Conservation (phyloP, 2,329 filamentous ascomycete genomes). For the Aquanectria penicillioides region DNA sequence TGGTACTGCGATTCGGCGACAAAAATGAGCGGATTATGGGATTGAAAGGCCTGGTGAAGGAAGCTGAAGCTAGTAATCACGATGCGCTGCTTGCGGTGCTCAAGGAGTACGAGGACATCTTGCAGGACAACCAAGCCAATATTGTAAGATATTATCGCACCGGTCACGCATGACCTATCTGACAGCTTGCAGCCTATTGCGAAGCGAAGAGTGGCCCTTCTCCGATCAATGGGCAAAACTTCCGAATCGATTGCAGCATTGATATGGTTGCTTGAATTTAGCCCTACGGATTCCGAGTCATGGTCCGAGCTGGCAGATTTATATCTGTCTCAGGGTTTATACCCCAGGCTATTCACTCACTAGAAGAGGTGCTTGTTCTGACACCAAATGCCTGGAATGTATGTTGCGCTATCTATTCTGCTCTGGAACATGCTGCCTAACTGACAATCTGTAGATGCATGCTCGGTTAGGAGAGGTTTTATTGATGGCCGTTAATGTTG, state of each 20-base stretch:
- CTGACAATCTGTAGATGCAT: slow-evolving; percentile 72
- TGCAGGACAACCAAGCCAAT: slow-evolving; percentile 80
- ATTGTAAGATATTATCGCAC: slow-evolving; percentile 65
- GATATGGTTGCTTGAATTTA: slow-evolving; percentile 79
- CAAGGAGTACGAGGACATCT: slow-evolving; percentile 78
- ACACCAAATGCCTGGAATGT: slow-evolving; percentile 96
- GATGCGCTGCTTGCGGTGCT: slow-evolving; percentile 75
- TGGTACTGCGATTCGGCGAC: slow-evolving; percentile 83
- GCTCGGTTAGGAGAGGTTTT: slow-evolving; percentile 86
- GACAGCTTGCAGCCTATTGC: slow-evolving; percentile 73
- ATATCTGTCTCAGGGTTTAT: slow-evolving; percentile 82
- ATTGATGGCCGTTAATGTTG: slow-evolving; percentile 72
- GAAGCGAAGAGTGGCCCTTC: slow-evolving; percentile 84
- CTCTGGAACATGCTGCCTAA: slow-evolving; percentile 29
- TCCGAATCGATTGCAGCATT: slow-evolving; percentile 80
- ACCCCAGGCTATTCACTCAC: slow-evolving; percentile 84
- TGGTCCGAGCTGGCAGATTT: slow-evolving; percentile 93
- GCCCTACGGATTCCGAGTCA: slow-evolving; percentile 89
- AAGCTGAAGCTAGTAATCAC: slow-evolving; percentile 78
- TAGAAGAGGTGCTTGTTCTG: slow-evolving; percentile 90
- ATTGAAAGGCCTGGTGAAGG: slow-evolving; percentile 82
- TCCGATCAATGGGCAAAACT: slow-evolving; percentile 76
- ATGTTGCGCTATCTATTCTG: slow-evolving; percentile 47
- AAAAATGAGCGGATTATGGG: slow-evolving; percentile 89
- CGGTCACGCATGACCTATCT: slow-evolving; percentile 24